Evolutionary conservation across 2,329 filamentous ascomycete species (phyloP).

Genomic region (Pestalotiopsis sp.): DNA sequence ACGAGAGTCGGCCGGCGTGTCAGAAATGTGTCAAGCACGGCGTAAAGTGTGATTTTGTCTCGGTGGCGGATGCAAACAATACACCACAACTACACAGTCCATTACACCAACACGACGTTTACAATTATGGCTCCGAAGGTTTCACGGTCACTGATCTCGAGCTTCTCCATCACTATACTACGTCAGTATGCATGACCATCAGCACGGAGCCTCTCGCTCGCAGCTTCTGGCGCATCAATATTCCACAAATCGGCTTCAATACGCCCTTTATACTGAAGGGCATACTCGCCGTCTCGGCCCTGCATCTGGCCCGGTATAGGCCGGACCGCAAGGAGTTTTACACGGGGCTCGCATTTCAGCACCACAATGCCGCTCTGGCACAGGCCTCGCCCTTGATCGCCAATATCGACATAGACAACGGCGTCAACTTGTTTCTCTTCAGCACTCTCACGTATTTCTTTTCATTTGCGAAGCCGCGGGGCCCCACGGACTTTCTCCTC

Average conservation of each 20-base stretch:
- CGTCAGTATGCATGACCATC: conserved; percentile 38
- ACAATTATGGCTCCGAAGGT: not conserved
- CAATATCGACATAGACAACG: not conserved
- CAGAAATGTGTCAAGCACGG: conserved; percentile 6
- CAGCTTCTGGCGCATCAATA: conserved; percentile 37
- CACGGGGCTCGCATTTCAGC: not conserved
- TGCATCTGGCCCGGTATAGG: conserved; percentile 35
- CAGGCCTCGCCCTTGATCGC: not conserved
- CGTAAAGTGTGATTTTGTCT: conserved; percentile 3
- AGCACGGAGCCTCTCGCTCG: conserved; percentile 31
- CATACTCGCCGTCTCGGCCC: conserved; percentile 37
- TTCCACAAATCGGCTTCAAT: conserved; percentile 37
- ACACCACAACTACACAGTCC: not conserved
- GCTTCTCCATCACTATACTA: conserved; percentile 40
- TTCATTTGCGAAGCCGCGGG: not conserved
- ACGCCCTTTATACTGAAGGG: conserved; percentile 38
- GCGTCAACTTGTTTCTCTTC: conserved; percentile 2
- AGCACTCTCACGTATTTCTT: not conserved
- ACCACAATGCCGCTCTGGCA: not conserved
- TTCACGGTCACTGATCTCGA: conserved; percentile 32
- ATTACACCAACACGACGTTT: not conserved
- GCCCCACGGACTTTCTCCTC: not conserved
- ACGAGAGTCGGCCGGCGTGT: not conserved
- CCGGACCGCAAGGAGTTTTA: conserved; percentile 2
- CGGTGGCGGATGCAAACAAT: not conserved